phyloP scores from a whole-genome alignment of 2,329 filamentous ascomycete species.

The Sporothrix pseudoabietina region DNA sequence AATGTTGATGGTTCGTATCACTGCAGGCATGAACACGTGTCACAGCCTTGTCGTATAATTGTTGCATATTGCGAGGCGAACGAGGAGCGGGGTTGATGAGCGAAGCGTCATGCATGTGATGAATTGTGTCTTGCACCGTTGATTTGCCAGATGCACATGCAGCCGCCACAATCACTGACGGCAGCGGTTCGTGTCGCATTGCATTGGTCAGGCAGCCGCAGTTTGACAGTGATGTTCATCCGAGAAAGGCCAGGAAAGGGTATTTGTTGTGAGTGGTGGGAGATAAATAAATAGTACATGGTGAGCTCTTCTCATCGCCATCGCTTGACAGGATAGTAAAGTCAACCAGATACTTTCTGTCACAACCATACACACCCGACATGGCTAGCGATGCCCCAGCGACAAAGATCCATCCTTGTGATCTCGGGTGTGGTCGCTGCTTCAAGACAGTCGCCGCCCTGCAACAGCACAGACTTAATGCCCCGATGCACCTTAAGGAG shows the following conservation, averaged over 20 bases:
- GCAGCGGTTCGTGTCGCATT: background rate
- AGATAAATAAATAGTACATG: background rate
- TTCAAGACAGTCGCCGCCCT: conserved; percentile 8
- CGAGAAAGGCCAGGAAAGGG: too few relatives aligned
- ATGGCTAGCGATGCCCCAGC: background rate
- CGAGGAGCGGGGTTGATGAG: background rate
- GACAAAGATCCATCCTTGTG: background rate
- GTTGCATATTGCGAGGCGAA: background rate
- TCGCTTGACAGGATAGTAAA: background rate
- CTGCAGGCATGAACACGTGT: conserved; percentile 18
- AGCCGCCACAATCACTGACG: background rate
- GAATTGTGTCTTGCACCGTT: background rate
- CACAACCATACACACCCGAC: background rate
- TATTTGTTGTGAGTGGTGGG: background rate
- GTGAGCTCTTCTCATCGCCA: background rate
- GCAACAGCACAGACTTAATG: background rate
- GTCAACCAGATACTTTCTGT: background rate
- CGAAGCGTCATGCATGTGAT: background rate
- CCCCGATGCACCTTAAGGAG: background rate
- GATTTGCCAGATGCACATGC: conserved; percentile 19
- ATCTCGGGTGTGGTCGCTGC: background rate
- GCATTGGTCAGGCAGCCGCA: conserved; percentile 24
- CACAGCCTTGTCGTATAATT: conserved; percentile 11
- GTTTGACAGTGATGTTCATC: background rate
- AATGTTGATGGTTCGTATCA: background rate